Conservation (phyloP, 805 yeast genomes). For the Zygosaccharomyces gambellarensis region DNA sequence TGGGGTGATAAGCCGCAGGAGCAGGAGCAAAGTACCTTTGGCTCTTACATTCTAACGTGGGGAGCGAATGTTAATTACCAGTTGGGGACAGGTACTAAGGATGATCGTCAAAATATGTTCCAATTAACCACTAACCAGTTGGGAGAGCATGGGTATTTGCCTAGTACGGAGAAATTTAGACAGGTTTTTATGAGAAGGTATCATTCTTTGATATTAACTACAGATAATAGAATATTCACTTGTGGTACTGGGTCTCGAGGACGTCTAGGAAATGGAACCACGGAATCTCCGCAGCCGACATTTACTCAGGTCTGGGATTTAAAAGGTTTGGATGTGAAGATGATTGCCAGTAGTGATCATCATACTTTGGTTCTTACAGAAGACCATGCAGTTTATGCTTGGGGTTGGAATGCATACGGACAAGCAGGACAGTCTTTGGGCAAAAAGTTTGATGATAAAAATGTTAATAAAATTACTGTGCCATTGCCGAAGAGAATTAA, state of each 20-base stretch:
- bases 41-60: conserved; percentile 52
- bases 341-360: conserved; percentile 54
- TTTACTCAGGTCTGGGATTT: conserved; percentile 43
- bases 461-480: conserved; percentile 21
- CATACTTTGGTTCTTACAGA: conserved; percentile 59
- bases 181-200: conserved; percentile 54
- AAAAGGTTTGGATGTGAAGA: conserved; percentile 31
- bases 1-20: conserved; percentile 1
- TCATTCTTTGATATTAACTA: conserved; percentile 59
- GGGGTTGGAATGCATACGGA: conserved; percentile 72
- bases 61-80: conserved; percentile 62
- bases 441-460: conserved; percentile 27
- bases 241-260: conserved; percentile 72
- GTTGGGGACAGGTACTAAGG: conserved; percentile 62
- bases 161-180: conserved; percentile 36
- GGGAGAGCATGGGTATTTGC: conserved; percentile 5
- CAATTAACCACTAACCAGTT: conserved; percentile 35
- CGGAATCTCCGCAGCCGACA: conserved; percentile 38
- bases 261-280: conserved; percentile 56
- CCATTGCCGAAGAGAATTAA: conserved; percentile 27
- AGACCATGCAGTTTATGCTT: conserved; percentile 54
- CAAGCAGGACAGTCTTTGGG: conserved; percentile 56
- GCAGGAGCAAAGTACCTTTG: conserved; percentile 23
- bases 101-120: conserved; percentile 44
- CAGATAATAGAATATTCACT: conserved; percentile 47